Percentiles rank a stretch among this genome's conserved stretches.
These are phyloP conservation scores for Sclerotinia trifoliorum DNA, from an alignment of 2,329 filamentous ascomycete genomes.

Conservation along the genomic window DNA sequence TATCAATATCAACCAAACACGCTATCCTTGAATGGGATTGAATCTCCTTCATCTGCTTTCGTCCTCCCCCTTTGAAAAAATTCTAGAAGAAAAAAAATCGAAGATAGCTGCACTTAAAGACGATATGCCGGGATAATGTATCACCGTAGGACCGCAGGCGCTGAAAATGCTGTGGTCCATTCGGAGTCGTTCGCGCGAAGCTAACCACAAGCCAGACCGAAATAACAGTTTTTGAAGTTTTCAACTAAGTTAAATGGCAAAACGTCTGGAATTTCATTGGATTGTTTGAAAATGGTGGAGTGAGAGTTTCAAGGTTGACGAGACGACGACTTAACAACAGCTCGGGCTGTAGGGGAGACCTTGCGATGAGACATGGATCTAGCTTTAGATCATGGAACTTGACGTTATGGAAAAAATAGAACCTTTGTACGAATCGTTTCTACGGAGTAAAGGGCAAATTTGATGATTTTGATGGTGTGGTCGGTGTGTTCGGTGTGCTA, in stretches of 20 bases:
- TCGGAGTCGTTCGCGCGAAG: neutral
- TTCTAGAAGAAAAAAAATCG: slow-evolving; percentile 10
- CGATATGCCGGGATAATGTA: neutral
- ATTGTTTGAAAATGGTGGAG: slow-evolving; percentile 1
- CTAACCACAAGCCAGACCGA: neutral
- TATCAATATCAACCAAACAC: neutral
- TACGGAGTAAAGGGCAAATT: too few species aligned
- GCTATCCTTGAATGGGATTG: slow-evolving; percentile 1
- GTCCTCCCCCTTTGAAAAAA: neutral
- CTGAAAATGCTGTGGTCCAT: neutral
- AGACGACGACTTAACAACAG: neutral
- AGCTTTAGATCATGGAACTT: slow-evolving; percentile 2
- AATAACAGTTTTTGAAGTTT: neutral
- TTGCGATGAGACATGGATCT: neutral
- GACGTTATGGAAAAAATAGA: slow-evolving; percentile 7
- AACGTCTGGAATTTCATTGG: neutral
- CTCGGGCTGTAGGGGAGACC: neutral
- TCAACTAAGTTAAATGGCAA: neutral
- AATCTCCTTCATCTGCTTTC: neutral
- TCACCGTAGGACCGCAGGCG: neutral
- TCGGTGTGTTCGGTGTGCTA: neutral
- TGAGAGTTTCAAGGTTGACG: slow-evolving; percentile 4
- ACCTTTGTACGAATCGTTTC: neutral
- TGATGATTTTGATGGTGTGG: neutral
- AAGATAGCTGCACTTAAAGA: neutral